phyloP scores from a whole-genome alignment of 2,329 filamentous ascomycete species.

The Nectriaceae sp. region DNA sequence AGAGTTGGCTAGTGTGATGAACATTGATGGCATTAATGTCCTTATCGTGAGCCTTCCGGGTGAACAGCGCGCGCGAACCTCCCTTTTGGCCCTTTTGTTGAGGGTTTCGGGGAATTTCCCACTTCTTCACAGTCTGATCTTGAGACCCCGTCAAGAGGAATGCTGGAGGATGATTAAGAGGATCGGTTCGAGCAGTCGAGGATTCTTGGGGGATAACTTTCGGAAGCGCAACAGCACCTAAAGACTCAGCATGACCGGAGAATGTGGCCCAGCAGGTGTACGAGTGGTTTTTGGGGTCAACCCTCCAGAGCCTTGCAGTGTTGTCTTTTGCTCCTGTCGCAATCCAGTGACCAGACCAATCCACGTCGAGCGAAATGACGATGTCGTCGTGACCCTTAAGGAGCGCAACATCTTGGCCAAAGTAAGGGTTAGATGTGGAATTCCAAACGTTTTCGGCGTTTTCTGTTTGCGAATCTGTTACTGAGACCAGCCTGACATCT shows the following conservation, averaged over 20 bases:
- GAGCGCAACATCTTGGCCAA: constrained; percentile 85
- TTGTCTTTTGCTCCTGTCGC: constrained; percentile 97
- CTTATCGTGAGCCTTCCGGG: constrained; percentile 95
- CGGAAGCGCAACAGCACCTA: constrained; percentile 86
- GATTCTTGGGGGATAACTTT: constrained; percentile 66
- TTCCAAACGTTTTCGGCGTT: constrained; percentile 22
- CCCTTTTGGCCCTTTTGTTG: constrained; percentile 49
- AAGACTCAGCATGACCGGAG: constrained; percentile 89
- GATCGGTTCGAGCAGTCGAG: constrained; percentile 71
- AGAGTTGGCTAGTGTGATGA: constrained; percentile 72
- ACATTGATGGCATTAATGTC: constrained; percentile 96
- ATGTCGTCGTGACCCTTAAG: constrained; percentile 94
- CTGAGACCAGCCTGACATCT: constrained; percentile 83
- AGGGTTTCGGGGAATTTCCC: constrained; percentile 71
- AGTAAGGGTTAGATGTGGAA: constrained; percentile 56
- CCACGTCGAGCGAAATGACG: constrained; percentile 88
- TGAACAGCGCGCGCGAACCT: constrained; percentile 71
- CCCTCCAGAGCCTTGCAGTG: constrained; percentile 84
- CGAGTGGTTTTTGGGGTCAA: constrained; percentile 74
- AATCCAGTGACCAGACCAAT: constrained; percentile 97
- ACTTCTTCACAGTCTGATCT: constrained; percentile 92
- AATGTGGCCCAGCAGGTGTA: constrained; percentile 82
- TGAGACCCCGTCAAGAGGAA: constrained; percentile 93
- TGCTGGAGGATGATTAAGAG: constrained; percentile 75
- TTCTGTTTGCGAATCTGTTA: constrained; percentile 45